A percentile compares a stretch with the other conserved stretches of the same genome.
Conservation (phyloP, 176 grass and related monocot genomes). For the Carex scoparia region DNA sequence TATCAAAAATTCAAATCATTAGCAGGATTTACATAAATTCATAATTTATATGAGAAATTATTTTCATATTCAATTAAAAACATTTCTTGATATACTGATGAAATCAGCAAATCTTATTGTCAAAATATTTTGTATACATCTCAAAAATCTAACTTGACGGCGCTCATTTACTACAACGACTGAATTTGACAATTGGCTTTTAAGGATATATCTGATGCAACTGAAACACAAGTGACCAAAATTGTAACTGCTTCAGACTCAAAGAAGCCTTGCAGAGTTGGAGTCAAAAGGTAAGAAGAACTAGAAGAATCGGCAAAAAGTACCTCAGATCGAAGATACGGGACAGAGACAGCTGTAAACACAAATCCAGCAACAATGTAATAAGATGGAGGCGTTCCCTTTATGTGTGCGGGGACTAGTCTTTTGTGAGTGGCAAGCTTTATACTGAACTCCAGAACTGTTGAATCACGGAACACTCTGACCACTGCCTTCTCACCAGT, state of each 20-base stretch:
- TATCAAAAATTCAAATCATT: background rate
- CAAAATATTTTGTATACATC: background rate
- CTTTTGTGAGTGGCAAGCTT: conserved; percentile 91
- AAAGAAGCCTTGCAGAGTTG: background rate
- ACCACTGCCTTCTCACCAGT: conserved; percentile 85
- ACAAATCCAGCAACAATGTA: conserved; percentile 99
- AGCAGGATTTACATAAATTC: background rate
- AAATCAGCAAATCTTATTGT: background rate
- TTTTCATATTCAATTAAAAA: background rate
- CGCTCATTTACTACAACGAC: too few species aligned
- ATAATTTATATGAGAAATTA: background rate
- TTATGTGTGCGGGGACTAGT: conserved; percentile 85
- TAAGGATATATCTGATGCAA: background rate
- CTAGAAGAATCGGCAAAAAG: background rate
- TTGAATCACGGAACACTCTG: conserved; percentile 66
- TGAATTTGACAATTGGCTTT: background rate
- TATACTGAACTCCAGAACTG: conserved; percentile 76
- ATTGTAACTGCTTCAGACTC: background rate
- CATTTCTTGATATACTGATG: background rate
- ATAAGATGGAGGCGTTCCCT: conserved; percentile 80
- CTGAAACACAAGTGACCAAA: background rate
- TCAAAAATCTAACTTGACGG: background rate
- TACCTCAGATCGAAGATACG: conserved; percentile 98
- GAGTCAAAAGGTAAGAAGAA: background rate
- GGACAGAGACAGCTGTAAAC: conserved; percentile 75